A percentile compares a stretch with the other conserved stretches of the same genome.
Evolutionary conservation across 306 rosid genomes (phyloP).

Genomic region (Acacia crassicarpa): DNA sequence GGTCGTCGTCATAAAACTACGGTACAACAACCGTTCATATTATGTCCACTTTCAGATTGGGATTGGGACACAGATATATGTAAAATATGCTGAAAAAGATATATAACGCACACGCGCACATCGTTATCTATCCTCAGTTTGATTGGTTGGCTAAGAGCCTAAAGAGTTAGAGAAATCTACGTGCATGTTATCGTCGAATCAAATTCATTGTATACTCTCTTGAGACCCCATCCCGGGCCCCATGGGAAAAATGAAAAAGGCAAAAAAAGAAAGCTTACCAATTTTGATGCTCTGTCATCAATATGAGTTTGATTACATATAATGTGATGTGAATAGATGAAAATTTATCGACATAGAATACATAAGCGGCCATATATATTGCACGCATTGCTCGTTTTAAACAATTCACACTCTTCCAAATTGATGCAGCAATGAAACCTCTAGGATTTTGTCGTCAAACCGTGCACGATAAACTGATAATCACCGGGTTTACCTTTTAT

Average conservation of each 20-base stretch:
- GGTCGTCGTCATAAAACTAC: neutral
- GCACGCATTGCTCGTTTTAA: neutral
- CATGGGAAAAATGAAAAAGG: neutral
- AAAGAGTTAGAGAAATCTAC: neutral
- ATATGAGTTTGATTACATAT: no score
- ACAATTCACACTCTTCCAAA: neutral
- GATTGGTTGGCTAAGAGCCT: neutral
- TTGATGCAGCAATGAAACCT: neutral
- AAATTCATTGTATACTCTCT: neutral
- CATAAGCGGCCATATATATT: neutral
- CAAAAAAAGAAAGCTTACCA: neutral
- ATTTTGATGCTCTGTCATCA: neutral
- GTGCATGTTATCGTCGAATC: neutral
- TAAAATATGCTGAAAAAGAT: no score
- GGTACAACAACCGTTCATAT: neutral
- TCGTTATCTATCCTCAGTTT: neutral
- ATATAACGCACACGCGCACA: neutral
- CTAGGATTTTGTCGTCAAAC: neutral
- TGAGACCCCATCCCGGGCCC: neutral
- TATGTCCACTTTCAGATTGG: neutral
- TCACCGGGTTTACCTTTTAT: no score
- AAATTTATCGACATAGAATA: no score
- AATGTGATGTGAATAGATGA: neutral
- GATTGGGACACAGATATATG: neutral
- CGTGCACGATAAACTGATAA: no score